These are phyloP conservation scores for Phytopythium cucurbitacearum DNA, from an alignment of 352 stramenopile genomes.

Conservation along the genomic window DNA sequence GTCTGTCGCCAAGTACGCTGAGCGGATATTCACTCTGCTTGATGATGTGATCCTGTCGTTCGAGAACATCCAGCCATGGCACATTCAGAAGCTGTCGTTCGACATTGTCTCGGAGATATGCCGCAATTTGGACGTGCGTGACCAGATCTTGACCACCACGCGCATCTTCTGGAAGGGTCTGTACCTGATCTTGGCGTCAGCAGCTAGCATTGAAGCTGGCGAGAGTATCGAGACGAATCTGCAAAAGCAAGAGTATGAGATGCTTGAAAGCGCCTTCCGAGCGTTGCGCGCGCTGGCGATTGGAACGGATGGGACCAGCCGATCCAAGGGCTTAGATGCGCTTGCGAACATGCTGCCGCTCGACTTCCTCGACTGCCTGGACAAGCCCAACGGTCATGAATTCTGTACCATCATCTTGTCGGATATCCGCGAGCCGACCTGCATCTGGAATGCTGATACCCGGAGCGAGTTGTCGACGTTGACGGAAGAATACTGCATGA, in stretches of 20 bases:
- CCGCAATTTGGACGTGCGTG: slow-evolving; percentile 39
- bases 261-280: slow-evolving; percentile 70
- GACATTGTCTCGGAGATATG: slow-evolving; percentile 72
- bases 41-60: slow-evolving; percentile 65
- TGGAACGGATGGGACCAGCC: slow-evolving; percentile 42
- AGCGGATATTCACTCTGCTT: slow-evolving; percentile 54
- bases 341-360: slow-evolving; percentile 67
- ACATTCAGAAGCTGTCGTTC: slow-evolving; percentile 74
- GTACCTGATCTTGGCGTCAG: slow-evolving; percentile 69
- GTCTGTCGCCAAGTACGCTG: slow-evolving; percentile 25
- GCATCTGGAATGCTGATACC: slow-evolving; percentile 72
- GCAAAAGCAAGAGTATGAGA: slow-evolving; percentile 63
- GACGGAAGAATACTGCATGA: slow-evolving; percentile 69
- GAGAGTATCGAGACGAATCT: slow-evolving; percentile 10
- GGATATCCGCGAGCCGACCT: slow-evolving; percentile 70
- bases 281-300: slow-evolving; percentile 55
- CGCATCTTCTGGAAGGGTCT: slow-evolving; percentile 77
- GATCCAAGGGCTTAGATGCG: slow-evolving; percentile 51
- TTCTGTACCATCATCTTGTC: slow-evolving; percentile 69
- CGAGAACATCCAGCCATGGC: slow-evolving; percentile 74
- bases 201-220: slow-evolving; percentile 36
- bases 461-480: slow-evolving; percentile 62
- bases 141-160: slow-evolving; percentile 60
- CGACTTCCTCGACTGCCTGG: slow-evolving; percentile 68
- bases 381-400: slow-evolving; percentile 63